Evolutionary conservation across 768 basidiomycete genomes (phyloP).

Genomic region (Chalciporus sphaerocephalus): DNA sequence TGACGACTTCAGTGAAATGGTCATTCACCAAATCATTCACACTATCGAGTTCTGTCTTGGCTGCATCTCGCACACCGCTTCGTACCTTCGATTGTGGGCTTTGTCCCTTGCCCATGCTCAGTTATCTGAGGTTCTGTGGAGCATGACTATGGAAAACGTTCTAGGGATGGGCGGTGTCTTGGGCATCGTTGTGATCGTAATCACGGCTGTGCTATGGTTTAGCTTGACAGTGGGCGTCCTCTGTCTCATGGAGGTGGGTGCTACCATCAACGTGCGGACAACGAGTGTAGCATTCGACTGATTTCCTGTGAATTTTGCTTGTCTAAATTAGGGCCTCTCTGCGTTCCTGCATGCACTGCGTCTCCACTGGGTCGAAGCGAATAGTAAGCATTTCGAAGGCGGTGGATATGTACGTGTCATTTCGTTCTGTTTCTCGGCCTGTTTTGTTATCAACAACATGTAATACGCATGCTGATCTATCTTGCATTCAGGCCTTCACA

Average conservation of each 20-base stretch:
- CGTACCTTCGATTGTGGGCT: slow-evolving; percentile 93
- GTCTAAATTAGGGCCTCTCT: slow-evolving; percentile 66
- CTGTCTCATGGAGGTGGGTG: slow-evolving; percentile 90
- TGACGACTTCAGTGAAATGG: slow-evolving; percentile 90
- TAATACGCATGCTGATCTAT: slow-evolving; percentile 25
- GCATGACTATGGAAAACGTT: slow-evolving; percentile 70
- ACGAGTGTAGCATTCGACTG: slow-evolving; percentile 7
- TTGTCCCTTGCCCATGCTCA: slow-evolving; percentile 97
- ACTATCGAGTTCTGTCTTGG: slow-evolving; percentile 99
- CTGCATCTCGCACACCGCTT: slow-evolving; percentile 96
- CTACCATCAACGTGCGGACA: slow-evolving; percentile 16
- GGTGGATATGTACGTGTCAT: slow-evolving; percentile 73
- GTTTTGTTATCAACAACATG: slow-evolving; percentile 20
- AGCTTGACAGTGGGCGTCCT: slow-evolving; percentile 67
- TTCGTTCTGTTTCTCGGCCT: slow-evolving; percentile 6
- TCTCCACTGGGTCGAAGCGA: slow-evolving; percentile 97
- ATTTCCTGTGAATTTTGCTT: not conserved
- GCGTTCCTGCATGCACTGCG: slow-evolving; percentile 96
- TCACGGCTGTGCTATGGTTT: slow-evolving; percentile 75
- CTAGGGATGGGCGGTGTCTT: slow-evolving; percentile 62
- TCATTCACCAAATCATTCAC: slow-evolving; percentile 97
- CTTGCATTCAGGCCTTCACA: slow-evolving; percentile 40
- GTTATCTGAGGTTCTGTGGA: slow-evolving; percentile 89
- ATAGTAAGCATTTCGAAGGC: slow-evolving; percentile 93
- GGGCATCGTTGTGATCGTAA: slow-evolving; percentile 49